These are phyloP conservation scores for Arctium minus DNA, from an alignment of 129 eudicot species.

Conservation along the genomic window DNA sequence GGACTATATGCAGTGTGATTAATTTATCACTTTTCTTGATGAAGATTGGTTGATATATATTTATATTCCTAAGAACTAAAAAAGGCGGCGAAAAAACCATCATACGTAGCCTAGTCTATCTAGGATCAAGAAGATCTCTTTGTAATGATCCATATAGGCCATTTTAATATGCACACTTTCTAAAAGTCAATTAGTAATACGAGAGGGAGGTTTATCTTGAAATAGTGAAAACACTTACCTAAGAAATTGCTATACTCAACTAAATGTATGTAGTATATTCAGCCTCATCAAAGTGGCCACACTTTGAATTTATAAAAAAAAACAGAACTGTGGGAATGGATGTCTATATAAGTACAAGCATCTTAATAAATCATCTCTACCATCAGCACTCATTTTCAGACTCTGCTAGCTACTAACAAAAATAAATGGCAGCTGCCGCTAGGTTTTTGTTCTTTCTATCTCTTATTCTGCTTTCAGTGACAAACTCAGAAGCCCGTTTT, in stretches of 20 bases:
- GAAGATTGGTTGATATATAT: constrained; percentile 21
- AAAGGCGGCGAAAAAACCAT: constrained; percentile 19
- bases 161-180: constrained; percentile 13
- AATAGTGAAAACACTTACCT: constrained; percentile 27
- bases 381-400: constrained; percentile 14
- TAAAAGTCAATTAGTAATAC: constrained; percentile 21
- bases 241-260: constrained; percentile 12
- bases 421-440: constrained; percentile 34
- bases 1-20: constrained; percentile 25
- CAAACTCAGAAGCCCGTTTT: constrained; percentile 26
- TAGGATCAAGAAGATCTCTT: constrained; percentile 16
- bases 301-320: constrained; percentile 11
- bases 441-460: constrained; percentile 39
- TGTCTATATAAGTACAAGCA: constrained; percentile 39
- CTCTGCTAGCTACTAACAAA: neutral
- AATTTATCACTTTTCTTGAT: constrained; percentile 27
- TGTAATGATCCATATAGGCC: constrained; percentile 20
- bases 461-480: constrained; percentile 24
- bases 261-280: neutral
- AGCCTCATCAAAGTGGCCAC: constrained; percentile 23
- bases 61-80: constrained; percentile 3
- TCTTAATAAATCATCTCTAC: constrained; percentile 19
- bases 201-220: neutral
- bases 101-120: constrained; percentile 16
- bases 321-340: constrained; percentile 8